These are phyloP conservation scores for Pueraria montana DNA, from an alignment of 306 rosid species.

Conservation along the genomic window DNA sequence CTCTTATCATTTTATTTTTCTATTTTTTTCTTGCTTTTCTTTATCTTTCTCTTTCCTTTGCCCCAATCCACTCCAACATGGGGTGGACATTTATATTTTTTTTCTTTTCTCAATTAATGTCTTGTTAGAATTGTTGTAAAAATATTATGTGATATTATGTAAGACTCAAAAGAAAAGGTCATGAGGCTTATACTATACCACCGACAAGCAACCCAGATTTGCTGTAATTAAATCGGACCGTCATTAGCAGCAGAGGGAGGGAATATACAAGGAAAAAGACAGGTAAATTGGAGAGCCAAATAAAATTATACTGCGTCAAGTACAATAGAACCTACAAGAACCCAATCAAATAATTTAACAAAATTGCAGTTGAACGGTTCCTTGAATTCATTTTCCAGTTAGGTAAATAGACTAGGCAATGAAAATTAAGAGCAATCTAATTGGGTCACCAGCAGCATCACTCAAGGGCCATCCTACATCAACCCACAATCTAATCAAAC, in stretches of 20 bases:
- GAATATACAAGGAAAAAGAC: not conserved
- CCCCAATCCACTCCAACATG: too few relatives aligned
- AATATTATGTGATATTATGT: too few relatives aligned
- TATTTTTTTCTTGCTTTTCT: too few relatives aligned
- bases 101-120: too few relatives aligned
- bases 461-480: not conserved
- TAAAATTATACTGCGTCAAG: not conserved
- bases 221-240: not conserved
- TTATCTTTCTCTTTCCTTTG: too few relatives aligned
- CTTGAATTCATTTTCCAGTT: slow-evolving; percentile 36
- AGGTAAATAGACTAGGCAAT: slow-evolving; percentile 31
- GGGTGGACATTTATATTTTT: too few relatives aligned
- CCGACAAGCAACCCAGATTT: slow-evolving; percentile 18
- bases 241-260: not conserved
- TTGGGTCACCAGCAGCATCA: not conserved
- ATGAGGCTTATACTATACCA: not conserved
- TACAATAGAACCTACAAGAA: slow-evolving; percentile 5
- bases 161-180: not conserved
- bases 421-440: slow-evolving; percentile 26
- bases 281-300: slow-evolving; percentile 11
- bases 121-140: not conserved
- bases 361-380: slow-evolving; percentile 65
- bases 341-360: slow-evolving; percentile 39
- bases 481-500: slow-evolving; percentile 6
- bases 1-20: too few relatives aligned